Evolutionary conservation across 2,329 filamentous ascomycete genomes (phyloP), one percentile per base, ranked within the genome.

Genomic region (Exserohilum turcica): DNA sequence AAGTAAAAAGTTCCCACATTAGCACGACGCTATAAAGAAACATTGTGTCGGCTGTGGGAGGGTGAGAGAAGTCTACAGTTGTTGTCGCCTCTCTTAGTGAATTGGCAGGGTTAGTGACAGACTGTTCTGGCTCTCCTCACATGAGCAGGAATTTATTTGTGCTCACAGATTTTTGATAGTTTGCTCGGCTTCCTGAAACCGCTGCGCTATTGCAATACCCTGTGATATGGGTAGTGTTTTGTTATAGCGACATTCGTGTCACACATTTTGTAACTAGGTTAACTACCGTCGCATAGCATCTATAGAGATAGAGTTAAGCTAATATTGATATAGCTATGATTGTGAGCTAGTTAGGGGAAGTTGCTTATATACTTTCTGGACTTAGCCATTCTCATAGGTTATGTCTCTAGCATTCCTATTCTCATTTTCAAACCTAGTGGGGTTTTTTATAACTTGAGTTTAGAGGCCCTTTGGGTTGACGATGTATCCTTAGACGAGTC

Each of bases 161-260:
- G 49, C 36, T 33, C 36, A 42, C 3, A 53, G 24, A 7, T 38
- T 39, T 36, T 19, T 31, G 8, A 53, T 21, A 6, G 47, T 39
- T 15, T 47, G 13, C 29, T 57, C 47, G 1, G 47, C 50, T 13
- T 54, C 54, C 28, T 57, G 50, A 6, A 72, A 57, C n/a, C 63
- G 46, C 48, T 60, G 52, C 5, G 64, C 63, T 66, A 72, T 69
- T 12, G 63, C 64, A 6, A 72, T 39, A 35, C 72, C 52, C 52
- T 72, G 68, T 10, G 68, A 67, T 61, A 73, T 67, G 7, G 70
- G 67, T 24, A 67, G 70, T 37, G 61, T 39, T 48, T 71, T 72
- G 43, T 73, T 70, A 43, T 73, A 72, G 18, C 61, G 65, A 54
- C 70, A 72, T 15, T 67, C 56, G 28, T 67, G 49, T 70, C 65